Percentiles rank a stretch among this genome's conserved stretches.
Conservation (phyloP, 176 grass and related monocot genomes). For the Avena eriantha region DNA sequence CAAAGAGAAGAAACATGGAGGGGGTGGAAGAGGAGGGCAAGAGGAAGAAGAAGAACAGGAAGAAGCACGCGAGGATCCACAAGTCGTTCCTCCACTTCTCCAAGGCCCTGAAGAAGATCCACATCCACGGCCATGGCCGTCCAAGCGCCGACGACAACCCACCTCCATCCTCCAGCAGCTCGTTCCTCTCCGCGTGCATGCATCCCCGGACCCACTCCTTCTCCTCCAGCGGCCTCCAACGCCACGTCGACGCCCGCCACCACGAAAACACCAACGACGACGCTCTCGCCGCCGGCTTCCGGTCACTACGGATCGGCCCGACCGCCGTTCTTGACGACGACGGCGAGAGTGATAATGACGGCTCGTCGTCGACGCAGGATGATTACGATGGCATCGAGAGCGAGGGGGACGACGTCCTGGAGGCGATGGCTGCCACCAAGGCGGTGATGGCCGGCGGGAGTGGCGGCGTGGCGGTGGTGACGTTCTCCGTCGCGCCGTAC, state of each 20-base stretch:
- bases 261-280: neutral
- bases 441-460: neutral
- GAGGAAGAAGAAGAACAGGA: neutral
- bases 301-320: slow-evolving; percentile 22
- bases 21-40: neutral
- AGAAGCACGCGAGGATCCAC: slow-evolving; percentile 17
- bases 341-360: neutral
- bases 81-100: slow-evolving; percentile 5
- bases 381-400: neutral
- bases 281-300: slow-evolving; percentile 34
- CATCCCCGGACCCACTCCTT: slow-evolving; percentile 55
- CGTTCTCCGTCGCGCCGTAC: slow-evolving; percentile 45
- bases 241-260: neutral
- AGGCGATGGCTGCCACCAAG: neutral
- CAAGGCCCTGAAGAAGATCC: slow-evolving; percentile 28
- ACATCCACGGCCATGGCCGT: slow-evolving; percentile 23
- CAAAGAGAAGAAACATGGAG: neutral
- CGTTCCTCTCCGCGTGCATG: slow-evolving; percentile 50
- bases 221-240: neutral
- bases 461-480: slow-evolving; percentile 47
- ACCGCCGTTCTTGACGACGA: neutral
- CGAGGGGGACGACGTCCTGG: neutral
- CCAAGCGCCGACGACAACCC: neutral
- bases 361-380: neutral
- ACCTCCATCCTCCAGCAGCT: neutral